These are phyloP conservation scores for Kodamaea kaohsiungensis DNA, from an alignment of 805 yeast species.

Conservation along the genomic window DNA sequence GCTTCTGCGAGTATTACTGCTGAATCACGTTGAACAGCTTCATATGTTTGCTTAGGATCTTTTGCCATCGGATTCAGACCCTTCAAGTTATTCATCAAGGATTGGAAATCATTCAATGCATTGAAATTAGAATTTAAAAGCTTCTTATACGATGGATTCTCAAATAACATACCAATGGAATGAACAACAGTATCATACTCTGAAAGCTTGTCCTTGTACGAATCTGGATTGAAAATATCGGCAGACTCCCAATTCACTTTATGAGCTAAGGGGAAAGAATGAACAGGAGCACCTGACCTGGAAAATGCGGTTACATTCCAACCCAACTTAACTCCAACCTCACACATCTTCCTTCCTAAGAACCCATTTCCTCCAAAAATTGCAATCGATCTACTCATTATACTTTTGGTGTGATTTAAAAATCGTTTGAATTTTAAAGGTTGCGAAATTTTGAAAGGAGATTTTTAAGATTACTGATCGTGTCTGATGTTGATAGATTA, in stretches of 20 bases:
- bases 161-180: conserved; percentile 75
- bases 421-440: not conserved
- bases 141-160: conserved; percentile 66
- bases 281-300: conserved; percentile 54
- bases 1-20: conserved; percentile 65
- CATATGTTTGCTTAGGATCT: conserved; percentile 50
- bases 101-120: conserved; percentile 32
- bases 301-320: conserved; percentile 69
- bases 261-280: conserved; percentile 47
- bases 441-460: not conserved
- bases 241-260: conserved; percentile 68
- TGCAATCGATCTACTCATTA: conserved; percentile 38
- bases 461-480: too few relatives aligned
- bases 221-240: conserved; percentile 63
- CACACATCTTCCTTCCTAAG: conserved; percentile 68
- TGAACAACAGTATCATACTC: conserved; percentile 74
- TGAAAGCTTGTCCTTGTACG: conserved; percentile 50
- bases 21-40: conserved; percentile 66
- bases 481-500: too few relatives aligned
- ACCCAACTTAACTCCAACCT: conserved; percentile 62
- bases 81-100: conserved; percentile 33
- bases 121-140: conserved; percentile 44
- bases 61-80: conserved; percentile 67
- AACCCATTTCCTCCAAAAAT: conserved; percentile 92
- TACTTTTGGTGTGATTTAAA: not conserved